Percentiles rank a stretch among this genome's conserved stretches.
These are phyloP conservation scores for Pythium biforme DNA, from an alignment of 352 stramenopile species.

Conservation along the genomic window DNA sequence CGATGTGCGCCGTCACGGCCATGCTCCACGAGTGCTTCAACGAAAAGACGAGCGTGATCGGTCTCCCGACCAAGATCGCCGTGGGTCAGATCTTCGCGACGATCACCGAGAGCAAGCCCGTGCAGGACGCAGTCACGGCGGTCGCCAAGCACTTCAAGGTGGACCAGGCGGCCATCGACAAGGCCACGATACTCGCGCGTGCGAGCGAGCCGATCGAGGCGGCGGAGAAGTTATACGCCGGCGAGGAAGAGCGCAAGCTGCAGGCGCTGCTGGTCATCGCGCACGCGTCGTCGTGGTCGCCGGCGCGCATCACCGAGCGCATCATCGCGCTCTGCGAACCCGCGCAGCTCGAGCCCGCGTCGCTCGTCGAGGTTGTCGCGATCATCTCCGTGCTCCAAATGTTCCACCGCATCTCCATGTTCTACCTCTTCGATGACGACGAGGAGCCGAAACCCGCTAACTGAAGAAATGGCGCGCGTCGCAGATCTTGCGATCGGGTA, in stretches of 20 bases:
- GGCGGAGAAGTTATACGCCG: conserved; percentile 1
- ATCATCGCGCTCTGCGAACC: conserved; percentile 9
- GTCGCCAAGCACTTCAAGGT: conserved; percentile 19
- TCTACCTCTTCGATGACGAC: conserved; percentile 17
- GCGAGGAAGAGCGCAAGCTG: conserved; percentile 10
- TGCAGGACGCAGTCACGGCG: conserved; percentile 12
- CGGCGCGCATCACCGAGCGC: conserved; percentile 14
- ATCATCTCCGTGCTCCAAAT: conserved; percentile 26
- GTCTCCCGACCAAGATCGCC: conserved; percentile 13
- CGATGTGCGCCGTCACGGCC: conserved; percentile 12
- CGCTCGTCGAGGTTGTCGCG: conserved; percentile 22
- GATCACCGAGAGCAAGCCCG: conserved; percentile 20
- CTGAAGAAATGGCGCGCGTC: conserved; percentile 9
- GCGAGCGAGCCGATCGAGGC: conserved; percentile 14
- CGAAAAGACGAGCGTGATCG: conserved; percentile 16
- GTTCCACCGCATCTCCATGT: conserved; percentile 28
- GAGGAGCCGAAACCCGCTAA: background rate
- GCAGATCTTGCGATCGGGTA: conserved; percentile 6
- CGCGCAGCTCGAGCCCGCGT: conserved; percentile 5
- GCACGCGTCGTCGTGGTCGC: conserved; percentile 22
- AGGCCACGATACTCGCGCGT: conserved; percentile 4
- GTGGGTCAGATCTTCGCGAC: conserved; percentile 21
- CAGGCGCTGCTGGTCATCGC: conserved; percentile 20
- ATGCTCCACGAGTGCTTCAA: conserved; percentile 25
- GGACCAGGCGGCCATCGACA: background rate